Evolutionary conservation across 2,329 filamentous ascomycete genomes (phyloP).

Genomic region (Ustilaginoidea virens): DNA sequence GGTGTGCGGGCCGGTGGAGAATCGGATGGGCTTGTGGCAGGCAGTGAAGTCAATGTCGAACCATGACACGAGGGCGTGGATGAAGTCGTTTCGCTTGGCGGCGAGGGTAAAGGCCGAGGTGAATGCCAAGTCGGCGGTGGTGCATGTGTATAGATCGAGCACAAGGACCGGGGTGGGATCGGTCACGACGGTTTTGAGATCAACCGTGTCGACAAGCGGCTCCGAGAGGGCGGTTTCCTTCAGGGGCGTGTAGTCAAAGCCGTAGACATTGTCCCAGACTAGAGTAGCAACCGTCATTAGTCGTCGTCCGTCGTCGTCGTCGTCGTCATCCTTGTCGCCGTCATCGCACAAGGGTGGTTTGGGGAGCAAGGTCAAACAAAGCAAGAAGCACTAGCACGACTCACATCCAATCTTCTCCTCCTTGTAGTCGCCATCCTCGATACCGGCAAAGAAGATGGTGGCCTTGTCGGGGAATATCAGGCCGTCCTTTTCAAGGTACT

Average conservation of each 20-base stretch:
- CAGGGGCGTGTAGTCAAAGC: constrained; percentile 89
- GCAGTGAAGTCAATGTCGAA: constrained; percentile 98
- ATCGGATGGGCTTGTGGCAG: constrained; percentile 94
- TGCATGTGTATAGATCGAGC: constrained; percentile 88
- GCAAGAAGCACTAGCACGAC: too few relatives aligned
- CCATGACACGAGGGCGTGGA: constrained; percentile 94
- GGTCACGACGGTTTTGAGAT: constrained; percentile 91
- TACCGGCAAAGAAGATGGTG: constrained; percentile 90
- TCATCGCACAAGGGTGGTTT: too few relatives aligned
- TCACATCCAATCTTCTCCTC: constrained; percentile 99
- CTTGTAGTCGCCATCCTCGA: constrained; percentile 98
- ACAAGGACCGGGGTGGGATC: constrained; percentile 75
- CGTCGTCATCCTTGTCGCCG: too few relatives aligned
- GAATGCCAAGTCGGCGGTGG: constrained; percentile 70
- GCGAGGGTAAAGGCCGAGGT: constrained; percentile 59
- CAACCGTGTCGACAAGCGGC: constrained; percentile 93
- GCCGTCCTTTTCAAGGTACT: constrained; percentile 71
- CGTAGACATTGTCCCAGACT: constrained; percentile 99
- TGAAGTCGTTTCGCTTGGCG: constrained; percentile 77
- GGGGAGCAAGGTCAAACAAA: background rate
- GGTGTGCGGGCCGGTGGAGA: constrained; percentile 93
- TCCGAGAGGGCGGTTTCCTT: constrained; percentile 89
- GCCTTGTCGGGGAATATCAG: constrained; percentile 99
- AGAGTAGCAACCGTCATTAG: too few relatives aligned
- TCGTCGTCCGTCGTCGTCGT: too few relatives aligned